Conservation (phyloP, 1,284 basidiomycete genomes). For the Leccinum solheimii region DNA sequence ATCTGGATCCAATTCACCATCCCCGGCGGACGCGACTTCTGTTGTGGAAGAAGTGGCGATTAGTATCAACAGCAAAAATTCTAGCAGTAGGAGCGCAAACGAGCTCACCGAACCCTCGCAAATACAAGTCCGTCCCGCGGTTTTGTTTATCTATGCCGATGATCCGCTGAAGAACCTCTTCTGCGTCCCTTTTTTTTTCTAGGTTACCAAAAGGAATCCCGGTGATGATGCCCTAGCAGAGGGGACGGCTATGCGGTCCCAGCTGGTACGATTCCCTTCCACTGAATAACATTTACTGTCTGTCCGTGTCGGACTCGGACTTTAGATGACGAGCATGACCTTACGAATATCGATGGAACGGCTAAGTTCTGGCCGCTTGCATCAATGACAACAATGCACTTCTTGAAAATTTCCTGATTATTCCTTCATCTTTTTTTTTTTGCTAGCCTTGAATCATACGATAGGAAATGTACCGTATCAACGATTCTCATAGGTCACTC, state of each 20-base stretch:
- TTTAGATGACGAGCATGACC: not conserved
- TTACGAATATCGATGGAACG: not conserved
- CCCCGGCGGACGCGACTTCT: not conserved
- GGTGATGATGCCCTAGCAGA: not conserved
- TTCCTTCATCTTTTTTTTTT: not conserved
- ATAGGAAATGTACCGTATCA: not conserved
- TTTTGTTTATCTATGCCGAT: not conserved
- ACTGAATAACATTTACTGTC: conserved; percentile 40
- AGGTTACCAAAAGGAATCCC: conserved; percentile 11
- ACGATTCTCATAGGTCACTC: not conserved
- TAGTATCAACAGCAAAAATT: not conserved
- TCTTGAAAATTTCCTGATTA: not conserved
- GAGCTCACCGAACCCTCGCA: not conserved
- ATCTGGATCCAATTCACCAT: not conserved
- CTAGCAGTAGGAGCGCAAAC: not conserved
- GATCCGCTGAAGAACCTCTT: conserved; percentile 18
- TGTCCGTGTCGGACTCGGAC: conserved; percentile 10
- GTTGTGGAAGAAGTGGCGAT: not conserved
- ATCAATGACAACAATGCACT: not conserved
- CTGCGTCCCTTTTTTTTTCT: conserved; percentile 6
- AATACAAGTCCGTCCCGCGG: conserved; percentile 27
- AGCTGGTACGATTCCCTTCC: conserved; percentile 31
- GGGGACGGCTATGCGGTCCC: not conserved
- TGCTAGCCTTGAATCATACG: not conserved
- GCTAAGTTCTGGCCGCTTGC: not conserved